Evolutionary conservation across 2,329 filamentous ascomycete species (phyloP).

Genomic region (Tolypocladium inflatum): DNA sequence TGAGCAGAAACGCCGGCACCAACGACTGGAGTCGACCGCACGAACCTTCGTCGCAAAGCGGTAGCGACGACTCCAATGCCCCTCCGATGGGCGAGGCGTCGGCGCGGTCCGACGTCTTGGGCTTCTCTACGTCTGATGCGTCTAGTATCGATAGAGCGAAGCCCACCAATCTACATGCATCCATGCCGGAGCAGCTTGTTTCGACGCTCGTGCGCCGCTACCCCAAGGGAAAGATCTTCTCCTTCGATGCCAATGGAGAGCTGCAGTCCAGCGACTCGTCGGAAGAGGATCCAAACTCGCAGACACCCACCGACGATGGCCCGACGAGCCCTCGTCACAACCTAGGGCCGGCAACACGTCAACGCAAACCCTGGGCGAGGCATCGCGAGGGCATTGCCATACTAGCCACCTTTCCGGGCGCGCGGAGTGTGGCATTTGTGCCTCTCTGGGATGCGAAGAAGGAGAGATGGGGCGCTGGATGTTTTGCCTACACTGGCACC

Average conservation of each 20-base stretch:
- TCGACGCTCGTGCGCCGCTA: constrained; percentile 31
- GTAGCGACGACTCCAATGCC: constrained; percentile 11
- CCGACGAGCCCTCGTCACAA: background rate
- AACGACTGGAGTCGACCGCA: constrained; percentile 10
- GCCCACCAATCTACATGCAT: constrained; percentile 5
- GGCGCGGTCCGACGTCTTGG: constrained; percentile 22
- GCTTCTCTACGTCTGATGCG: constrained; percentile 23
- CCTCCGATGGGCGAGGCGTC: constrained; percentile 1
- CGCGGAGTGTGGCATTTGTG: constrained; percentile 35
- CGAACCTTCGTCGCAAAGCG: constrained; percentile 7
- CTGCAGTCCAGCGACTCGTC: constrained; percentile 20
- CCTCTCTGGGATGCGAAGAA: constrained; percentile 37
- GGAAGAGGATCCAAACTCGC: constrained; percentile 9
- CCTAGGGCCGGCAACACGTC: background rate
- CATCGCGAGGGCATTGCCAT: constrained; percentile 16
- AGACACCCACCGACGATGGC: background rate
- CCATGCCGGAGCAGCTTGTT: constrained; percentile 28
- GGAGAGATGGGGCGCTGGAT: constrained; percentile 38
- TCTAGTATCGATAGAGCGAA: constrained; percentile 22
- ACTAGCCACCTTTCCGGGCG: constrained; percentile 26
- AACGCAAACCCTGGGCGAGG: constrained; percentile 3
- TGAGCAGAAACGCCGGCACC: background rate
- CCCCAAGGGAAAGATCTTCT: constrained; percentile 36
- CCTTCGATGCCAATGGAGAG: constrained; percentile 28
- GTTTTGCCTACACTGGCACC: constrained; percentile 37